phyloP scores from a whole-genome alignment of 169 alveolate genomes.

The Plasmodium knowlesi region DNA sequence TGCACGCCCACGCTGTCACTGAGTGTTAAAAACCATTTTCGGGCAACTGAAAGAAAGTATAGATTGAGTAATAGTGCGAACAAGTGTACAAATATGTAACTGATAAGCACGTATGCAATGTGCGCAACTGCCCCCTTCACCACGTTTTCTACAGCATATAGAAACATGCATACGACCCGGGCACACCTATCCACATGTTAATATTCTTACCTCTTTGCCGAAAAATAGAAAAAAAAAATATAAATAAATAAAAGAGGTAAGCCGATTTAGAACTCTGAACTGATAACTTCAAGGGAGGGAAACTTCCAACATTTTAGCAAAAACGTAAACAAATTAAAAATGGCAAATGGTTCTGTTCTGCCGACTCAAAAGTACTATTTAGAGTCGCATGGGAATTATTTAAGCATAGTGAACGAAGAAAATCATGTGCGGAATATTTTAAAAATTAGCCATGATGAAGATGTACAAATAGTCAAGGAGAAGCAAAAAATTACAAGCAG shows the following conservation, averaged over 20 bases:
- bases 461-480: conserved; percentile 28
- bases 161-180: not conserved
- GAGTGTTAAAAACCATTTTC: not conserved
- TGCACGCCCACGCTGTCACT: not conserved
- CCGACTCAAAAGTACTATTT: conserved; percentile 38
- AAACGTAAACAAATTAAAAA: conserved; percentile 4
- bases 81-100: not conserved
- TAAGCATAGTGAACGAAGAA: conserved; percentile 46
- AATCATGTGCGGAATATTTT: conserved; percentile 32
- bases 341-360: conserved; percentile 1
- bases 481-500: not conserved
- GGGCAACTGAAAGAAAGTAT: not conserved
- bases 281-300: not conserved
- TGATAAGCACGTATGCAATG: not conserved
- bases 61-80: not conserved
- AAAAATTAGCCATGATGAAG: conserved; percentile 34
- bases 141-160: not conserved
- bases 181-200: not conserved
- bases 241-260: no score
- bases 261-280: not conserved
- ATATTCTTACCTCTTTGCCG: not conserved
- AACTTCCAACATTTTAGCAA: not conserved
- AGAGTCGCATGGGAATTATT: conserved; percentile 36
- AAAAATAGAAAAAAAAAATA: not conserved
- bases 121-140: not conserved